phyloP scores from a whole-genome alignment of 495 filamentous ascomycete genomes.

The Penicillium roqueforti region DNA sequence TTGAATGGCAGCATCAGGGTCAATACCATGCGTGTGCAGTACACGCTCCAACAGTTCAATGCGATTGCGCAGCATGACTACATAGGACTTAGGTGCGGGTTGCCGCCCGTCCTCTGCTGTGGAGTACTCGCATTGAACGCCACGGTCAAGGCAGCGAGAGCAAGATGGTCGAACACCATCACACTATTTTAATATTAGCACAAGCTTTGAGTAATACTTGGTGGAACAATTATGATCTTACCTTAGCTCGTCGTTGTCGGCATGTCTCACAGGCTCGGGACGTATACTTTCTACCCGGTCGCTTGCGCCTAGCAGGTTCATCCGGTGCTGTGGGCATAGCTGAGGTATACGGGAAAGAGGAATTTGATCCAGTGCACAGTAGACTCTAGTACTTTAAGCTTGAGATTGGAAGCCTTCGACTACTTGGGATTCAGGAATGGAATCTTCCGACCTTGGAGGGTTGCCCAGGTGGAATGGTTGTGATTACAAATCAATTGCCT shows the following conservation, averaged over 20 bases:
- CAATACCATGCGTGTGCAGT: conserved; percentile 20
- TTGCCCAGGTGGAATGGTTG: too few species aligned
- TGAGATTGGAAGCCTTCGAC: too few species aligned
- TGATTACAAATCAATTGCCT: too few species aligned
- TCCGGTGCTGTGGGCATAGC: conserved; percentile 14
- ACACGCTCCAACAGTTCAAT: conserved; percentile 26
- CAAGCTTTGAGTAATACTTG: background rate
- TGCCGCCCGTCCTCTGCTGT: conserved; percentile 26
- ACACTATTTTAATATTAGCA: conserved; percentile 12
- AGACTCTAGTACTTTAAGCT: too few species aligned
- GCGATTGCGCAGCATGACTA: conserved; percentile 25
- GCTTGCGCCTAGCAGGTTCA: conserved; percentile 16
- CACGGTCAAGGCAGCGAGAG: conserved; percentile 25
- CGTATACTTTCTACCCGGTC: conserved; percentile 26
- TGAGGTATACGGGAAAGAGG: too few species aligned
- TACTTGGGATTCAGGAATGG: too few species aligned
- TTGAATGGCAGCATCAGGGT: conserved; percentile 22
- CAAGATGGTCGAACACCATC: conserved; percentile 27
- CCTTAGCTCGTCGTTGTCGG: conserved; percentile 30
- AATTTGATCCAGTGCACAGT: too few species aligned
- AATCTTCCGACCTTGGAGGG: too few species aligned
- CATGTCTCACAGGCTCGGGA: conserved; percentile 30
- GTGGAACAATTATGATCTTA: background rate
- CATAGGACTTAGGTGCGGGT: conserved; percentile 30
- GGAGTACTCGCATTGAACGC: conserved; percentile 24